Conservation (phyloP, 2,329 filamentous ascomycete species). For the Penicillium sp. region DNA sequence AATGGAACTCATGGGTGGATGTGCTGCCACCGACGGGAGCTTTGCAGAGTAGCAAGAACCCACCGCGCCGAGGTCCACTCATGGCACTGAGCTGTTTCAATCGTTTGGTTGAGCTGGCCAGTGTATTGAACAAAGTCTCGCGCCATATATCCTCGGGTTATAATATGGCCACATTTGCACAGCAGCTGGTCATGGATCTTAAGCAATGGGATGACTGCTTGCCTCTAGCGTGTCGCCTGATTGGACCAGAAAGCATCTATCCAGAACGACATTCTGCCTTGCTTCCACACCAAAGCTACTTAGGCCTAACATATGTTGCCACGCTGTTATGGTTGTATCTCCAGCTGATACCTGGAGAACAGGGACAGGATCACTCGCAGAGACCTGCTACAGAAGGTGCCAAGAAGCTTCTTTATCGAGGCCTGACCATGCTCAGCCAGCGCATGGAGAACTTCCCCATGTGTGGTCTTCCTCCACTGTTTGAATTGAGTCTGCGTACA, state of each 20-base stretch:
- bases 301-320: conserved; percentile 39
- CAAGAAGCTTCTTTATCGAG: conserved; percentile 39
- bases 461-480: conserved; percentile 40
- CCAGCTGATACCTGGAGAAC: conserved; percentile 34
- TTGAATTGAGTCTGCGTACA: conserved; percentile 38
- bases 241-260: conserved; percentile 38
- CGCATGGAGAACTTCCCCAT: conserved; percentile 41
- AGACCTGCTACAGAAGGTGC: conserved; percentile 37
- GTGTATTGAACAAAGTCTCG: conserved; percentile 38
- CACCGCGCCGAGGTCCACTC: conserved; percentile 40
- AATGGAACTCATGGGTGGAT: conserved; percentile 72
- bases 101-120: conserved; percentile 46
- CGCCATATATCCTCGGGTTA: conserved; percentile 32
- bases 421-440: conserved; percentile 37
- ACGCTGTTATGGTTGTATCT: conserved; percentile 40
- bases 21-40: conserved; percentile 36
- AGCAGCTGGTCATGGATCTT: conserved; percentile 38
- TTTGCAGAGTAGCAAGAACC: conserved; percentile 27
- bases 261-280: conserved; percentile 38
- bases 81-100: conserved; percentile 57
- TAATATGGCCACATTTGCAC: conserved; percentile 32
- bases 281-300: conserved; percentile 43
- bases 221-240: conserved; percentile 39
- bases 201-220: conserved; percentile 40
- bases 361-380: conserved; percentile 32